Conservation (phyloP, 208 protist genomes). For the Giardia muris region DNA sequence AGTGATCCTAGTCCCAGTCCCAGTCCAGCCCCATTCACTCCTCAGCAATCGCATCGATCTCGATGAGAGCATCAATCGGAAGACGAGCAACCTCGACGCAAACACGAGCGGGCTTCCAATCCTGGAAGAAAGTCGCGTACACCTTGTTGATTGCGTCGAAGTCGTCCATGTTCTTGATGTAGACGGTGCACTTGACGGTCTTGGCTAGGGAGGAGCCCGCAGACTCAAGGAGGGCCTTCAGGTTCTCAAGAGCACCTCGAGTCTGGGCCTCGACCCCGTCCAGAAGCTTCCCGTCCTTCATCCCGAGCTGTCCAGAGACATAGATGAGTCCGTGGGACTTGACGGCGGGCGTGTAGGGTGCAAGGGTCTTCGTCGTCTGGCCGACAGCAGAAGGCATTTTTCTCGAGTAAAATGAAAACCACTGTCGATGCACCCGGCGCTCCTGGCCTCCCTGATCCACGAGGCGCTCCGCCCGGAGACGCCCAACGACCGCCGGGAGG, state of each 20-base stretch:
- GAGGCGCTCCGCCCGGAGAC: no score
- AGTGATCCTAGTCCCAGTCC: background rate
- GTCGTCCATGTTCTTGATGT: constrained; percentile 53
- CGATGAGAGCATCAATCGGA: constrained; percentile 49
- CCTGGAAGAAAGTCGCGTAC: constrained; percentile 48
- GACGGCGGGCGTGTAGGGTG: constrained; percentile 39
- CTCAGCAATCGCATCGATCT: constrained; percentile 53
- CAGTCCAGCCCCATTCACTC: background rate
- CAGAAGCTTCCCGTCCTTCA: background rate
- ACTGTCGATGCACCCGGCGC: no score
- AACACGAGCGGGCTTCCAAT: constrained; percentile 44
- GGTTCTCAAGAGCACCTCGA: constrained; percentile 46
- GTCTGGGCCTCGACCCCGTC: constrained; percentile 38
- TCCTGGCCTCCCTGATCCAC: no score
- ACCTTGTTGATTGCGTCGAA: constrained; percentile 53
- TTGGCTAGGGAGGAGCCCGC: constrained; percentile 45
- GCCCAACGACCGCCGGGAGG: no score
- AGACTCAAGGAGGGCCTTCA: constrained; percentile 49
- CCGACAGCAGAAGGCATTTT: background rate
- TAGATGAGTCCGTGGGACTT: constrained; percentile 42
- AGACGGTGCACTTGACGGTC: constrained; percentile 53
- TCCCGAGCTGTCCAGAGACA: constrained; percentile 44
- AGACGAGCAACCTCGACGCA: constrained; percentile 48
- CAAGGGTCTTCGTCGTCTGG: background rate
- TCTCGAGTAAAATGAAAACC: no score